Conservation (phyloP, 768 basidiomycete genomes). For the Kwoniella dejecticola region DNA sequence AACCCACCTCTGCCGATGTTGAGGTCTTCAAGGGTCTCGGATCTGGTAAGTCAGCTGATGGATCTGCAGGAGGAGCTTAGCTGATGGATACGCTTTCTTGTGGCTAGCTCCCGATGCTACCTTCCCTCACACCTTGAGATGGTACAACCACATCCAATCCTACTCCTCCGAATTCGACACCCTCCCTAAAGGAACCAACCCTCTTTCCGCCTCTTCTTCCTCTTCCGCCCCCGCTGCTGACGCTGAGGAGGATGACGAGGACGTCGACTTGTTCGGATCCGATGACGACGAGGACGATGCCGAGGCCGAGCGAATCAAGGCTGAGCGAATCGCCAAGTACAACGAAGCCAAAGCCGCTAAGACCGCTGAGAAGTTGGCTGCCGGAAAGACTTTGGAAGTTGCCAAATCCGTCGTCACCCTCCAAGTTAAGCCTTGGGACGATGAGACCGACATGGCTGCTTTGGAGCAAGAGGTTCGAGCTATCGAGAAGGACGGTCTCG, state of each 20-base stretch:
- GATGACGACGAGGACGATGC: slow-evolving; percentile 75
- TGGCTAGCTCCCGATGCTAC: slow-evolving; percentile 64
- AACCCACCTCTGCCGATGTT: slow-evolving; percentile 52
- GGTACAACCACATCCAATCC: slow-evolving; percentile 93
- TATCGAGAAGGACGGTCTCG: slow-evolving; percentile 82
- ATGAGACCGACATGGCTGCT: slow-evolving; percentile 93
- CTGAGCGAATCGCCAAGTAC: slow-evolving; percentile 90
- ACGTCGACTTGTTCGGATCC: slow-evolving; percentile 83
- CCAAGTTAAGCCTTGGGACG: slow-evolving; percentile 99
- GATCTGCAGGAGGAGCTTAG: too few species aligned
- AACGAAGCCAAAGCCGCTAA: slow-evolving; percentile 90
- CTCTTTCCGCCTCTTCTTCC: slow-evolving; percentile 58
- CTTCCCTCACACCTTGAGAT: slow-evolving; percentile 76
- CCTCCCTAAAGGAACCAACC: slow-evolving; percentile 63
- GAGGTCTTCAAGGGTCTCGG: slow-evolving; percentile 42
- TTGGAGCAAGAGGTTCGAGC: slow-evolving; percentile 82
- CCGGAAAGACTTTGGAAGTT: slow-evolving; percentile 55
- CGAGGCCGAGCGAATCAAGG: slow-evolving; percentile 83
- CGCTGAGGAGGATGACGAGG: slow-evolving; percentile 67
- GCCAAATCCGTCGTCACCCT: slow-evolving; percentile 92
- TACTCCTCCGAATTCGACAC: slow-evolving; percentile 74
- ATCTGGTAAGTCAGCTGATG: slow-evolving; percentile 30
- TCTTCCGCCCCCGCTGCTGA: slow-evolving; percentile 55
- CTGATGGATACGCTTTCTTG: neutral
- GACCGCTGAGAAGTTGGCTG: slow-evolving; percentile 73